Evolutionary conservation across 1,284 basidiomycete genomes (phyloP).

Genomic region (Wallemia mellicola): DNA sequence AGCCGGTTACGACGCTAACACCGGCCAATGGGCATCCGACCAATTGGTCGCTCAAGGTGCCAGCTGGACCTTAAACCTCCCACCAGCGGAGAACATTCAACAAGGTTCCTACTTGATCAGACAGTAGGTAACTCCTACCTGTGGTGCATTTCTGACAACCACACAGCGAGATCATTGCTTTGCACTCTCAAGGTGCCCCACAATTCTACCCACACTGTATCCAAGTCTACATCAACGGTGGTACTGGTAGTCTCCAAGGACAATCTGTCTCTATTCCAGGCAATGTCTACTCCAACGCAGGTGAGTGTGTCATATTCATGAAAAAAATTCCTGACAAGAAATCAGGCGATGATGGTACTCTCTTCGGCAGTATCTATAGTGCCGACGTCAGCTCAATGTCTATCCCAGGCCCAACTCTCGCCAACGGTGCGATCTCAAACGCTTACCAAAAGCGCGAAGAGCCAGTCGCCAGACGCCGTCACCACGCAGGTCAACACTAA

Average conservation of each 20-base stretch:
- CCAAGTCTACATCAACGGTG: not conserved
- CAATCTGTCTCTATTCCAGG: not conserved
- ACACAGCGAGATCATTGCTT: not conserved
- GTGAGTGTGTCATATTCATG: not conserved
- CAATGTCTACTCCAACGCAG: not conserved
- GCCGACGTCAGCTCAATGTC: not conserved
- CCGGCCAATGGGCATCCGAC: not conserved
- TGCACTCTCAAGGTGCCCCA: not conserved
- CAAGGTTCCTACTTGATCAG: conserved; percentile 1
- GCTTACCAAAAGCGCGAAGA: not conserved
- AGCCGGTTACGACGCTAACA: not conserved
- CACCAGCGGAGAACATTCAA: not conserved
- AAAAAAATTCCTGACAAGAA: not conserved
- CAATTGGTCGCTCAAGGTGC: not conserved
- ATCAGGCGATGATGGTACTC: not conserved
- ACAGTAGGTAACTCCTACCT: not conserved
- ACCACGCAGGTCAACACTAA: not conserved
- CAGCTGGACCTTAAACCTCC: not conserved
- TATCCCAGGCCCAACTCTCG: not conserved
- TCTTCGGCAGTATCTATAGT: not conserved
- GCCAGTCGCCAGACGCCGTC: not conserved
- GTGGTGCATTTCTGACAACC: not conserved
- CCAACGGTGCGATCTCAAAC: not conserved
- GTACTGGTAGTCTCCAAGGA: not conserved
- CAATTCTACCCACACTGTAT: conserved; percentile 1